Evolutionary conservation across 495 filamentous ascomycete species (phyloP).

Genomic region (Tuber aestivum): DNA sequence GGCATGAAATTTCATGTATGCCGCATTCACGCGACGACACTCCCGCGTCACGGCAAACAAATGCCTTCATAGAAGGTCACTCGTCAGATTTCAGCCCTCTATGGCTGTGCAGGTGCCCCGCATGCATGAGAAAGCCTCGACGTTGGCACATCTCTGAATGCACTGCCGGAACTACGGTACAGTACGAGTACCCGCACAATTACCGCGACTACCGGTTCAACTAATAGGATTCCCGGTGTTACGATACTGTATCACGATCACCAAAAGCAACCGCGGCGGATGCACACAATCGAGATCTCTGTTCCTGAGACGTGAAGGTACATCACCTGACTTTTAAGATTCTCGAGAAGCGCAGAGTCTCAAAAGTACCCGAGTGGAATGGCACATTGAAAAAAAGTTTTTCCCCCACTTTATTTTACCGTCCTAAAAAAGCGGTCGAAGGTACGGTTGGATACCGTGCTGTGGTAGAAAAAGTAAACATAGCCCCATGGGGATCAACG

Average conservation of each 20-base stretch:
- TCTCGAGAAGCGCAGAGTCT: neutral
- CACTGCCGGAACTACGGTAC: neutral
- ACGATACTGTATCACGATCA: neutral
- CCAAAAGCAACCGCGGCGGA: neutral
- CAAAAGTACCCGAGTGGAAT: neutral
- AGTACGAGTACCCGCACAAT: neutral
- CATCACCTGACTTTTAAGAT: too few species aligned
- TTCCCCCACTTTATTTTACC: too few species aligned
- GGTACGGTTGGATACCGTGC: too few species aligned
- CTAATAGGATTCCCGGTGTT: neutral
- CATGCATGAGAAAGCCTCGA: neutral
- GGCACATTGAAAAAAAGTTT: neutral
- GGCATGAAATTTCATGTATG: neutral
- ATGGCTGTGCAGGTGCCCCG: neutral
- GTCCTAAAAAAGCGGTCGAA: neutral
- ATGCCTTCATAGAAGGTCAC: neutral
- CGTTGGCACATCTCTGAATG: neutral
- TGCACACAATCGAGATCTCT: neutral
- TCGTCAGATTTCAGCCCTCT: neutral
- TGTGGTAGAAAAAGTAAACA: neutral
- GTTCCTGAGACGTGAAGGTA: neutral
- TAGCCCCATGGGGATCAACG: neutral
- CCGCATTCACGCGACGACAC: neutral
- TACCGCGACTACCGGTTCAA: neutral
- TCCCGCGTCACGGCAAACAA: neutral